phyloP scores from a whole-genome alignment of 1,139 yeast species.

The Taphrina wiesneri region DNA sequence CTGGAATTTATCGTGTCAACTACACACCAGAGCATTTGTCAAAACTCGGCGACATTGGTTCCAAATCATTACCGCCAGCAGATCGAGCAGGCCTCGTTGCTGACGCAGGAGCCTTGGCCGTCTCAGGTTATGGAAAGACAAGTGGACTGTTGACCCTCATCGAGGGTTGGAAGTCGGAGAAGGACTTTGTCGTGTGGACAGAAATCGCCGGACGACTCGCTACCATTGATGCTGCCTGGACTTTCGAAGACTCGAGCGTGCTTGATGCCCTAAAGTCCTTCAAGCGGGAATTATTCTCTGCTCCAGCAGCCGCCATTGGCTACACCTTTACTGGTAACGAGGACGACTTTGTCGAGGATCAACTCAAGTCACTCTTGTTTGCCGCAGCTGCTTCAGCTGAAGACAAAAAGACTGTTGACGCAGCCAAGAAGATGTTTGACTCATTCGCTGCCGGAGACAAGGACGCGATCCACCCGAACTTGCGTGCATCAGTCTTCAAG shows the following conservation, averaged over 20 bases:
- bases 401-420: constrained; percentile 57
- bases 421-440: constrained; percentile 60
- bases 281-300: constrained; percentile 59
- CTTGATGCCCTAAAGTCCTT: constrained; percentile 61
- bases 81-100: constrained; percentile 86
- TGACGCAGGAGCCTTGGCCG: constrained; percentile 71
- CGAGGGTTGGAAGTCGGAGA: constrained; percentile 66
- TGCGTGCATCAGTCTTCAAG: constrained; percentile 69
- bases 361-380: constrained; percentile 73
- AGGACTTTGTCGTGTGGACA: constrained; percentile 76
- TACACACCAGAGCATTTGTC: constrained; percentile 74
- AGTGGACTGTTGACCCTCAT: constrained; percentile 65
- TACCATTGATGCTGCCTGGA: constrained; percentile 64
- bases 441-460: constrained; percentile 65
- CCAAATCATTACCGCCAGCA: constrained; percentile 69
- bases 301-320: constrained; percentile 63
- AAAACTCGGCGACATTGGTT: constrained; percentile 56
- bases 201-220: constrained; percentile 61
- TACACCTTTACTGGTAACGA: constrained; percentile 67
- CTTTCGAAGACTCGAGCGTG: constrained; percentile 63
- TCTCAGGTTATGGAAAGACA: constrained; percentile 72
- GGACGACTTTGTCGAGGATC: constrained; percentile 64
- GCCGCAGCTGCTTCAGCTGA: constrained; percentile 65
- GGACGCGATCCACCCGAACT: constrained; percentile 75
- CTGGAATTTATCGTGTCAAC: constrained; percentile 79